These are phyloP conservation scores for Nakaseomyces sp. DNA, from an alignment of 1,139 yeast genomes.

Conservation along the genomic window DNA sequence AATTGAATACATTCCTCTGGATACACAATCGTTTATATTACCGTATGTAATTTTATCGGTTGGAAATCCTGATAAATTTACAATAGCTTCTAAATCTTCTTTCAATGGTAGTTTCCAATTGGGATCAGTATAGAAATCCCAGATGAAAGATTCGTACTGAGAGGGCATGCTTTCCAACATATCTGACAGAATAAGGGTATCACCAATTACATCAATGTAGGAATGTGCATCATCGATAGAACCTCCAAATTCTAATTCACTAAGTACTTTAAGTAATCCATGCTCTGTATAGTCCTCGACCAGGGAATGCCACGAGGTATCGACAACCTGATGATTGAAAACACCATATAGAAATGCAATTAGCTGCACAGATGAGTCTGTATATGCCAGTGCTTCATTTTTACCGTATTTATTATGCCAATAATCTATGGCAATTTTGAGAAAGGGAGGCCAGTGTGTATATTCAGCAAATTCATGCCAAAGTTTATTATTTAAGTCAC, in stretches of 20 bases:
- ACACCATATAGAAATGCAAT: constrained; percentile 48
- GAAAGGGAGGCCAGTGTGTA: constrained; percentile 59
- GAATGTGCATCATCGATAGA: constrained; percentile 40
- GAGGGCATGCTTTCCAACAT: constrained; percentile 27
- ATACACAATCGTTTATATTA: constrained; percentile 38
- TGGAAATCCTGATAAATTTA: constrained; percentile 16
- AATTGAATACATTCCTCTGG: constrained; percentile 40
- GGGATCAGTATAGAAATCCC: constrained; percentile 28
- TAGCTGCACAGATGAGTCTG: constrained; percentile 28
- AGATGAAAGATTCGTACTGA: constrained; percentile 11
- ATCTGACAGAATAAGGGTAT: constrained; percentile 39
- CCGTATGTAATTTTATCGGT: constrained; percentile 11
- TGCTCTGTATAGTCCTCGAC: constrained; percentile 34
- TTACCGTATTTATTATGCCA: constrained; percentile 33
- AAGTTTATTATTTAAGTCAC: constrained; percentile 30
- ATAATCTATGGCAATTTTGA: constrained; percentile 36
- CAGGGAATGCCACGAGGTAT: constrained; percentile 56
- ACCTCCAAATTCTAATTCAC: constrained; percentile 43
- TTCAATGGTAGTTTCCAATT: constrained; percentile 40
- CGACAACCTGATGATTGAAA: constrained; percentile 50
- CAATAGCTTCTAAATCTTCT: constrained; percentile 34
- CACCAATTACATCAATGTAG: constrained; percentile 51
- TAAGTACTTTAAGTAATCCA: constrained; percentile 43
- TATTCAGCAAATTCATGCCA: constrained; percentile 45
- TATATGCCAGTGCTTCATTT: constrained; percentile 14